Evolutionary conservation across 2,329 filamentous ascomycete genomes (phyloP).

Genomic region (Fusarium buxicola): DNA sequence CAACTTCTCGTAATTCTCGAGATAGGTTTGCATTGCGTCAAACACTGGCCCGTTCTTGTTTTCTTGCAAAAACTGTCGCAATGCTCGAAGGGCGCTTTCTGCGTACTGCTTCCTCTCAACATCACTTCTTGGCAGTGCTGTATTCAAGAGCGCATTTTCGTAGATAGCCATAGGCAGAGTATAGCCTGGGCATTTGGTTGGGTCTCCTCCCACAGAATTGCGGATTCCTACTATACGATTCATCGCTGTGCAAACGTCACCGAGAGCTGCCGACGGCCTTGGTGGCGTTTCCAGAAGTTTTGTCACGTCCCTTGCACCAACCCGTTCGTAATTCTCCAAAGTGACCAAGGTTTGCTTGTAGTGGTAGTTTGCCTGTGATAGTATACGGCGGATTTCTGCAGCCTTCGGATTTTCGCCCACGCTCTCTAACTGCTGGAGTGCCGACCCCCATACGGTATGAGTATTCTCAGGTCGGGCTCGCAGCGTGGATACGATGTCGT

Average conservation of each 20-base stretch:
- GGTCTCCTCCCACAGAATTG: not conserved
- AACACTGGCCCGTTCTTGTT: conserved; percentile 5
- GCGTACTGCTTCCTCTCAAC: not conserved
- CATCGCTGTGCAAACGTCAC: not conserved
- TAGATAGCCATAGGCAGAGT: conserved; percentile 1
- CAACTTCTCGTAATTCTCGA: not conserved
- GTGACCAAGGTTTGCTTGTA: not conserved
- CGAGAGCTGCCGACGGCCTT: no score
- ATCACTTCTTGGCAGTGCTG: not conserved
- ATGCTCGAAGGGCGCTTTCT: not conserved
- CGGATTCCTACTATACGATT: conserved; percentile 4
- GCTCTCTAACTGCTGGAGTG: no score
- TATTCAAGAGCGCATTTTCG: not conserved
- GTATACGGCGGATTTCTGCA: no score
- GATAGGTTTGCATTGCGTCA: not conserved
- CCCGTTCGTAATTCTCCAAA: not conserved
- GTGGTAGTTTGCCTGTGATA: not conserved
- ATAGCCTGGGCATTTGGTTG: not conserved
- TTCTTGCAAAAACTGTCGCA: not conserved
- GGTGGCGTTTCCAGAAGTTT: no score
- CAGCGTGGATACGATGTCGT: not conserved
- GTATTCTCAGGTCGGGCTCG: not conserved
- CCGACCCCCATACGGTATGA: conserved; percentile 6
- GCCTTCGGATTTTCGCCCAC: no score
- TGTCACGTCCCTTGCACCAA: not conserved